phyloP scores from a whole-genome alignment of 495 filamentous ascomycete genomes.

The Talaromyces trachyspermus region DNA sequence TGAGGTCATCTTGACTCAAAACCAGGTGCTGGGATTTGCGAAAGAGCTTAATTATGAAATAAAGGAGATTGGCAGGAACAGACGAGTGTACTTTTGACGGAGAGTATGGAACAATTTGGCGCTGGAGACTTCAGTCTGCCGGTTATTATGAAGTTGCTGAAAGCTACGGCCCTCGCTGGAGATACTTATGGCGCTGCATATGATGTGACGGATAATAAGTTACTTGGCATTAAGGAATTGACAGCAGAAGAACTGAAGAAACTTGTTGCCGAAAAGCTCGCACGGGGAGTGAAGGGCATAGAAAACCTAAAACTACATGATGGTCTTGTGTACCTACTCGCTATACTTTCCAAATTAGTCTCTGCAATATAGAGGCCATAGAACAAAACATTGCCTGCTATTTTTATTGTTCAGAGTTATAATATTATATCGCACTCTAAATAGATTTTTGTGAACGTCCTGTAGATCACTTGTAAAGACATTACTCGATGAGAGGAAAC shows the following conservation, averaged over 20 bases:
- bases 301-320: not conserved
- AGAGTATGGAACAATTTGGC: not conserved
- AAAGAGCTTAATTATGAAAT: not conserved
- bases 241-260: conserved; percentile 20
- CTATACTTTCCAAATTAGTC: not conserved
- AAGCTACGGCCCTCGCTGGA: not conserved
- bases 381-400: not conserved
- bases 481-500: too few relatives aligned
- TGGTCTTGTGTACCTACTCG: not conserved
- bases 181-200: not conserved
- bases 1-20: conserved; percentile 45
- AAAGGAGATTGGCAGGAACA: not conserved
- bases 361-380: not conserved
- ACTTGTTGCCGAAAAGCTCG: conserved; percentile 6
- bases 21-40: conserved; percentile 39
- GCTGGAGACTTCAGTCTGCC: not conserved
- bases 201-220: conserved; percentile 21
- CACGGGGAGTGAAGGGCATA: not conserved
- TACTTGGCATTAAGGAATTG: conserved; percentile 29
- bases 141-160: not conserved
- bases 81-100: not conserved
- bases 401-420: not conserved
- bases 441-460: too few relatives aligned
- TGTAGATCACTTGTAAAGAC: too few relatives aligned
- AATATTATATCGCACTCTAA: not conserved